phyloP scores from a whole-genome alignment of 176 grass and related monocot genomes.

The Carex pumila region DNA sequence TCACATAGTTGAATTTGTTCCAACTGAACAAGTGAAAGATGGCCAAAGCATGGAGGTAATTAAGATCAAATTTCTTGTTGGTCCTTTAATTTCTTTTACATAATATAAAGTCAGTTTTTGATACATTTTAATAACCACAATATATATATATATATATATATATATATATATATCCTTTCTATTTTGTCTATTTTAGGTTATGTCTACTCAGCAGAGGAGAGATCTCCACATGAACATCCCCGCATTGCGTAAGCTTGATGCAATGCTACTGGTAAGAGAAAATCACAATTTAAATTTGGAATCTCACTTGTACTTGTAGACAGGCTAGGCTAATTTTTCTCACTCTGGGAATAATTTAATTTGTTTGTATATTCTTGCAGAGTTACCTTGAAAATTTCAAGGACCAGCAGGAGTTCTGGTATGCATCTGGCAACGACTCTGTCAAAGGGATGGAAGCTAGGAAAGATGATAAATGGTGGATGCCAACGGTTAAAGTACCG shows the following conservation, averaged over 20 bases:
- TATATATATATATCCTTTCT: not conserved
- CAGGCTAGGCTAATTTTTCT: not conserved
- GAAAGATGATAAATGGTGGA: conserved; percentile 96
- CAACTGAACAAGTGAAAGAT: conserved; percentile 58
- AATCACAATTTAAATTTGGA: not conserved
- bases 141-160: too few relatives aligned
- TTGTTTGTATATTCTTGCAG: conserved; percentile 18
- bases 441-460: conserved; percentile 53
- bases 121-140: not conserved
- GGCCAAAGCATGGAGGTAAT: conserved; percentile 72
- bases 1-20: conserved; percentile 94
- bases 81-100: not conserved
- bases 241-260: conserved; percentile 67
- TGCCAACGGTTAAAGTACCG: conserved; percentile 87
- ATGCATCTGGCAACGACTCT: conserved; percentile 29
- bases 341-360: not conserved
- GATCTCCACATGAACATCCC: conserved; percentile 89
- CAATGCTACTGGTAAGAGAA: conserved; percentile 77
- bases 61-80: not conserved
- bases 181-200: conserved; percentile 37
- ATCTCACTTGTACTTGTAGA: not conserved
- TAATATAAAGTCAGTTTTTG: not conserved
- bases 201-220: conserved; percentile 71
- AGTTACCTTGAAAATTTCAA: conserved; percentile 82
- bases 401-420: conserved; percentile 84